Evolutionary conservation across 192 early-diverging fungal species (phyloP).

Genomic region (Gamsiella multidivaricata): DNA sequence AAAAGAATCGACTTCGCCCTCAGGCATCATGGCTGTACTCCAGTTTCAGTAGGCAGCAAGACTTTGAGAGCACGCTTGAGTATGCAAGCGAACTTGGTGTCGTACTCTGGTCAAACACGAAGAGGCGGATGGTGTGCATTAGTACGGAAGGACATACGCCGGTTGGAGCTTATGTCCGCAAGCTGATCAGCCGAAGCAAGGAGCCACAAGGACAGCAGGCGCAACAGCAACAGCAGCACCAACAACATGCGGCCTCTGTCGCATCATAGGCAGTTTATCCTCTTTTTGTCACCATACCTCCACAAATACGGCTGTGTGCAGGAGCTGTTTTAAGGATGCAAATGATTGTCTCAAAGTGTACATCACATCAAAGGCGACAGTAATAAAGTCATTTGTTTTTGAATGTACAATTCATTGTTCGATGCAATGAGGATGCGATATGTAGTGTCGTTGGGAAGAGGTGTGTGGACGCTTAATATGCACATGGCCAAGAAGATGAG

Average conservation of each 20-base stretch:
- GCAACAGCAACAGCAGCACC: constrained; percentile 26
- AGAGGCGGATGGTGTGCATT: constrained; percentile 78
- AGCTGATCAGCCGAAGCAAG: constrained; percentile 32
- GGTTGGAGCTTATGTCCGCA: constrained; percentile 66
- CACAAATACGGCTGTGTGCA: no score
- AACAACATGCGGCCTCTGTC: constrained; percentile 21
- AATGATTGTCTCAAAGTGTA: no score
- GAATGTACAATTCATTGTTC: no score
- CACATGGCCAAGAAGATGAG: no score
- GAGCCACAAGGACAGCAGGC: constrained; percentile 28
- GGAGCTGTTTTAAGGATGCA: no score
- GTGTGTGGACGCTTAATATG: no score
- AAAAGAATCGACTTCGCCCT: constrained; percentile 81
- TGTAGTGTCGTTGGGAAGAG: no score
- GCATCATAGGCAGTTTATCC: constrained; percentile 1
- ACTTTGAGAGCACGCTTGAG: constrained; percentile 80
- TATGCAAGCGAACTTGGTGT: constrained; percentile 82
- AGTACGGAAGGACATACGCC: constrained; percentile 77
- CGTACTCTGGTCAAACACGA: constrained; percentile 80
- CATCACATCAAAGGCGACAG: no score
- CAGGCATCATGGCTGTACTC: constrained; percentile 75
- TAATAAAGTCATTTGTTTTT: no score
- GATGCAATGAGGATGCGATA: no score
- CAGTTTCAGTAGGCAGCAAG: constrained; percentile 74
- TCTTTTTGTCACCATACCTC: not conserved